phyloP scores from a whole-genome alignment of 2,329 filamentous ascomycete genomes.

The Cordyceps javanica region DNA sequence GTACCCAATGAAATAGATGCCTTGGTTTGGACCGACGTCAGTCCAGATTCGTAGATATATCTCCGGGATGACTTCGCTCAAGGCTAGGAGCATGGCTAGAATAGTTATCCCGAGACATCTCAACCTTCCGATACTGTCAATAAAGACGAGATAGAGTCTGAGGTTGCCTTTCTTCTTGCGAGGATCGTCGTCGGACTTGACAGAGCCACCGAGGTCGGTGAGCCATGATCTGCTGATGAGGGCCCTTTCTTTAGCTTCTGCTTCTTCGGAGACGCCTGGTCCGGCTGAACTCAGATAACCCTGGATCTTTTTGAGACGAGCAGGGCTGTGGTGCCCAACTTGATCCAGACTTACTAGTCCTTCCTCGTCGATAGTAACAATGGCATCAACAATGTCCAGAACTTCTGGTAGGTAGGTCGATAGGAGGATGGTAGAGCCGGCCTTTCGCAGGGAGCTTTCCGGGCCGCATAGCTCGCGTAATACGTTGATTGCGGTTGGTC shows the following conservation, averaged over 20 bases:
- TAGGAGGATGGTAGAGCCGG: not conserved
- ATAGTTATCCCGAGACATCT: not conserved
- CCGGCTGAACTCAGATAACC: not conserved
- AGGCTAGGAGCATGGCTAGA: not conserved
- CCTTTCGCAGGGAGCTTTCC: not conserved
- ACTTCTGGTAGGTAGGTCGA: not conserved
- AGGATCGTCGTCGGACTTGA: not conserved
- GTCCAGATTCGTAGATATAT: not conserved
- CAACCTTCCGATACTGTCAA: not conserved
- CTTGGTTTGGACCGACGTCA: not conserved
- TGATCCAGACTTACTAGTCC: not conserved
- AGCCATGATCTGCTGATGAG: not conserved
- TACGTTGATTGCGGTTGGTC: not conserved
- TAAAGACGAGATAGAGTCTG: not conserved
- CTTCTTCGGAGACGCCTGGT: not conserved
- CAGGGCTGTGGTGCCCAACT: not conserved
- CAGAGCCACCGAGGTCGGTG: not conserved
- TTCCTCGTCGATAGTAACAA: not conserved
- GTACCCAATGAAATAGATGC: not conserved
- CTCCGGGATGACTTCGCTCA: not conserved
- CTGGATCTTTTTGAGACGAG: not conserved
- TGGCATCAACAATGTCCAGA: not conserved
- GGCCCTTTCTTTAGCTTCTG: not conserved
- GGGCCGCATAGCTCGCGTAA: not conserved
- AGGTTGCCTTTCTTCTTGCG: not conserved